Evolutionary conservation across 2,329 filamentous ascomycete genomes (phyloP).

Genomic region (Venturia effusa): DNA sequence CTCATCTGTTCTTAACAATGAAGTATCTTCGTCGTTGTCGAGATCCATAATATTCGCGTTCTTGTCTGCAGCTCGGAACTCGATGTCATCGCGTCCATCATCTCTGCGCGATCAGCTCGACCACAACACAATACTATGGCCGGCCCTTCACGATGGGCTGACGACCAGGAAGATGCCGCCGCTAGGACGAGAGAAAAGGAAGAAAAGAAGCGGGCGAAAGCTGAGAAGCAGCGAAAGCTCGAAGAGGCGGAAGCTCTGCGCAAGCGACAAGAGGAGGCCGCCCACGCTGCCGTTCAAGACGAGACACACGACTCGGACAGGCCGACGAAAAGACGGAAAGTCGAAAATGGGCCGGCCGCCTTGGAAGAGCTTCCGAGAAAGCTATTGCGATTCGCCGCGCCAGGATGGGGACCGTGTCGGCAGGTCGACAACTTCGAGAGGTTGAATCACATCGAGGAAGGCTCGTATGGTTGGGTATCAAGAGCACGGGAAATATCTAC

Average conservation of each 20-base stretch:
- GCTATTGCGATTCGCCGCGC: constrained; percentile 61
- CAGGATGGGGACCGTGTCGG: constrained; percentile 58
- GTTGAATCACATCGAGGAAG: constrained; percentile 95
- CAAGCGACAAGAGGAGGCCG: constrained; percentile 25
- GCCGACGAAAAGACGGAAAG: constrained; percentile 12
- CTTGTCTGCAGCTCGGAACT: background rate
- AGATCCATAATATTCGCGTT: background rate
- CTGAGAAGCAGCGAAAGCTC: constrained; percentile 63
- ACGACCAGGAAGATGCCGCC: constrained; percentile 64
- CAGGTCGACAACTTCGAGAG: constrained; percentile 84
- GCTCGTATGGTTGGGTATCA: constrained; percentile 90
- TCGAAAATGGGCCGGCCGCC: constrained; percentile 7
- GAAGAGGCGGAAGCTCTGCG: constrained; percentile 39
- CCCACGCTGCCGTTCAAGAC: constrained; percentile 16
- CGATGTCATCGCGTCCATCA: background rate
- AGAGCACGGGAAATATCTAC: constrained; percentile 65
- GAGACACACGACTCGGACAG: constrained; percentile 11
- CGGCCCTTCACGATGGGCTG: constrained; percentile 73
- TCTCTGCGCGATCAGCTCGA: background rate
- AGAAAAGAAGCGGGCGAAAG: constrained; percentile 75
- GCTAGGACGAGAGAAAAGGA: constrained; percentile 74
- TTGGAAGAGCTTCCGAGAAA: constrained; percentile 33
- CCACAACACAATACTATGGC: constrained; percentile 35
- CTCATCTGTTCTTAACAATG: background rate
- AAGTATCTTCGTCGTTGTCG: background rate